phyloP scores from a whole-genome alignment of 257 asterid genomes.

The Capsicum pubescens region DNA sequence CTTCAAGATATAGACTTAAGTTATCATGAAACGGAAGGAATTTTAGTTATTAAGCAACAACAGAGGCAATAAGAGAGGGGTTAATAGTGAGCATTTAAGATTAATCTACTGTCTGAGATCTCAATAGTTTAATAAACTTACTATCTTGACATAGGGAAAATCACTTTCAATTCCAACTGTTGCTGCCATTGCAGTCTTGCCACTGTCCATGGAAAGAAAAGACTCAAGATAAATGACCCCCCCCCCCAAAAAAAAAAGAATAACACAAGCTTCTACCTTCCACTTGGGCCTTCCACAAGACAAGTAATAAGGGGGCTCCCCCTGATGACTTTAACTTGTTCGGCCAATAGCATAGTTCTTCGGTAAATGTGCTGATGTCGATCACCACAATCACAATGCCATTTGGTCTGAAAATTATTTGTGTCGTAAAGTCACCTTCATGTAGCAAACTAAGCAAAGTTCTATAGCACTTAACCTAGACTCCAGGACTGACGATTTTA shows the following conservation, averaged over 20 bases:
- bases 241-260: conserved; percentile 26
- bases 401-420: conserved; percentile 63
- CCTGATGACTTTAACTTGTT: conserved; percentile 85
- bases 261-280: conserved; percentile 65
- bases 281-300: conserved; percentile 98
- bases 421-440: conserved; percentile 1
- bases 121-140: conserved; percentile 51
- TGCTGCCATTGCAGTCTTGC: conserved; percentile 97
- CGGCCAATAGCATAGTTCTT: conserved; percentile 83
- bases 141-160: conserved; percentile 95
- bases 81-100: conserved; percentile 21
- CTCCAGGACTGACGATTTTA: background rate
- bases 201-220: conserved; percentile 59
- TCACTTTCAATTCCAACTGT: conserved; percentile 89
- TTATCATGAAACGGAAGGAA: too few species aligned
- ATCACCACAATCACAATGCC: conserved; percentile 85
- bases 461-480: background rate
- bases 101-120: too few species aligned
- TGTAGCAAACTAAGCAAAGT: background rate
- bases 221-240: background rate
- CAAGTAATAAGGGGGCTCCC: conserved; percentile 93
- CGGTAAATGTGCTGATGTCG: conserved; percentile 77
- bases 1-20: background rate
- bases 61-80: conserved; percentile 25
- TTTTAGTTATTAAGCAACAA: too few species aligned